Conservation (phyloP, 2,329 filamentous ascomycete species). For the Aspergillus brunneoviolaceus region DNA sequence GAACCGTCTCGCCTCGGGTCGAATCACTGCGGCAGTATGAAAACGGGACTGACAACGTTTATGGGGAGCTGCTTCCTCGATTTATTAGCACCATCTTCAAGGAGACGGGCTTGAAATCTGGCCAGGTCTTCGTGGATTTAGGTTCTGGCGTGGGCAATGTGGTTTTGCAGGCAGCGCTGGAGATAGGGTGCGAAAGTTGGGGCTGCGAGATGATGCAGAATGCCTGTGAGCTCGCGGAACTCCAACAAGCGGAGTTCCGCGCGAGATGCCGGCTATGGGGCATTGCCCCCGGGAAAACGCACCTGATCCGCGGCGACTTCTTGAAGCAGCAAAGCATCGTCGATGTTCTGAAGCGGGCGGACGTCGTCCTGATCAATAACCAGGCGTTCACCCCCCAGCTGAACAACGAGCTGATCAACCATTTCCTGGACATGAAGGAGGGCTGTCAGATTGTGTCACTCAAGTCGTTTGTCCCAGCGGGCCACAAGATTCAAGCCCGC, state of each 20-base stretch:
- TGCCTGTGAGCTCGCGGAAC: conserved; percentile 75
- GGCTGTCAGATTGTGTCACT: conserved; percentile 88
- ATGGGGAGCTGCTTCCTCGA: conserved; percentile 84
- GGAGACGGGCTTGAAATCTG: conserved; percentile 73
- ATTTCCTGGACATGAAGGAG: conserved; percentile 90
- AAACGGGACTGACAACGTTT: conserved; percentile 88
- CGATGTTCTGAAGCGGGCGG: conserved; percentile 74
- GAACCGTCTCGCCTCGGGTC: conserved; percentile 86
- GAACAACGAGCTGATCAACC: conserved; percentile 79
- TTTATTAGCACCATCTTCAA: conserved; percentile 82
- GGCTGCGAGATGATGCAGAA: conserved; percentile 96
- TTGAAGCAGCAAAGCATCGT: conserved; percentile 69
- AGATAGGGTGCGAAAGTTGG: conserved; percentile 92
- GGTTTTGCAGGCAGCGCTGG: conserved; percentile 86
- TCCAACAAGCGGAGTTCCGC: conserved; percentile 78
- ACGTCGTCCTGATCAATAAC: conserved; percentile 98
- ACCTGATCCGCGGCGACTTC: conserved; percentile 81
- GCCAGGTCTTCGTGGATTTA: conserved; percentile 88
- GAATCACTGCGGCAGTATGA: conserved; percentile 81
- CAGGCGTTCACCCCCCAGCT: conserved; percentile 88
- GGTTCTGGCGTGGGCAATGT: conserved; percentile 97
- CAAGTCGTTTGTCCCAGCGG: conserved; percentile 83
- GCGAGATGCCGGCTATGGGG: conserved; percentile 90
- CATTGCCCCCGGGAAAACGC: conserved; percentile 73
- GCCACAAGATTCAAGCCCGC: conserved; percentile 69